Evolutionary conservation across 176 grass and related monocot species (phyloP), one percentile per base, ranked within the genome.

Genomic region (Lolium rigidum): DNA sequence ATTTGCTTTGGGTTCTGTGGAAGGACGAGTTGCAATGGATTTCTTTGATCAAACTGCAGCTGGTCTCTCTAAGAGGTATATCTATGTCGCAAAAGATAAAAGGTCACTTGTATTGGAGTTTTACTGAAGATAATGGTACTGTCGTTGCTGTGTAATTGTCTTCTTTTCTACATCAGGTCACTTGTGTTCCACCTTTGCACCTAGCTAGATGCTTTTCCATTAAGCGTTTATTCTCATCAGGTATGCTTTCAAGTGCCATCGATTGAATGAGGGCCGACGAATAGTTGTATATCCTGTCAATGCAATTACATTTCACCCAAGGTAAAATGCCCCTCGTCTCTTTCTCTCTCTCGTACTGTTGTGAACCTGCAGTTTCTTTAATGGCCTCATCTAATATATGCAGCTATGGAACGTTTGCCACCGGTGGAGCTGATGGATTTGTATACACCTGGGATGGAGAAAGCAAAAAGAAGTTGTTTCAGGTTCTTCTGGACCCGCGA

Each of bases 391-490:
- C 37, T 58, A 12, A 62, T 79, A 63, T 44, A 59, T 38, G 80
- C 76, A 95, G 93, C 26, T 87, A 92, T 79, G 93, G 88, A 63
- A 95, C 93, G 17, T 91, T 92, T 87, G 90, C 93, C 22, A 95
- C 93, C 1, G 93, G 93, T 59, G 93, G 93, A 50, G 90, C 90
- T 78, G 93, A 92, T 63, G 78, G 88, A 72, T 95, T 82, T 74
- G 88, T 92, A 44, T 90, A 82, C 80, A 72, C 89, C 12, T 95
- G 93, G 93, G 93, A 93, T 87, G 86, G 88, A 18, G 78, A 70
- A 50, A 95, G 80, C 25, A 85, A 87, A 70, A 95, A 84, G 76
- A 86, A 88, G 69, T 50, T 93, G 35, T 95, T 82, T 80, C 88
- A 95, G 77, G 88, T 92, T 86, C 13, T 24, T 55, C 43, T 48